A percentile compares a stretch with the other conserved stretches of the same genome.
phyloP scores from a whole-genome alignment of 768 basidiomycete genomes.

The Cytidiella melzeri region DNA sequence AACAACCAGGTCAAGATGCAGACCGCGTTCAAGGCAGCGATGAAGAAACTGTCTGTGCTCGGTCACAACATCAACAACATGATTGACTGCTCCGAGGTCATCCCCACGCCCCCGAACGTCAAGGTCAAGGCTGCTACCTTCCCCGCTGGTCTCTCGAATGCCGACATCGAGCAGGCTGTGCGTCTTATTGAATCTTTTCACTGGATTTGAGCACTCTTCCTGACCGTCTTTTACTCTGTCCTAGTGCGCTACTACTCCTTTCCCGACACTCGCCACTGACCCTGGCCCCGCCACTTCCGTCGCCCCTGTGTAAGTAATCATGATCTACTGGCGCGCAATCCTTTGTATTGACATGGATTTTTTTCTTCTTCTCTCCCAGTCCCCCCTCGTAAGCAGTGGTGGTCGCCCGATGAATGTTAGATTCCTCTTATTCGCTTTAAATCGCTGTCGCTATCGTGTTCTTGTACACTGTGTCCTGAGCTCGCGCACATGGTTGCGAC shows the following conservation, averaged over 20 bases:
- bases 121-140: slow-evolving; percentile 23
- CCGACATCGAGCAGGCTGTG: slow-evolving; percentile 18
- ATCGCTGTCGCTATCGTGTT: too few species aligned
- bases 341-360: neutral
- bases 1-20: slow-evolving; percentile 23
- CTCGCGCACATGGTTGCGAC: neutral
- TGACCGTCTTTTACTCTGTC: neutral
- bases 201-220: neutral
- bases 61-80: slow-evolving; percentile 27
- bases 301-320: slow-evolving; percentile 23
- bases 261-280: slow-evolving; percentile 29
- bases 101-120: slow-evolving; percentile 30
- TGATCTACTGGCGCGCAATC: neutral
- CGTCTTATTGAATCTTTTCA: neutral
- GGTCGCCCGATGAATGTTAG: neutral
- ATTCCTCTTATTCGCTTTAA: neutral
- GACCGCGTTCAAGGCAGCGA: slow-evolving; percentile 21
- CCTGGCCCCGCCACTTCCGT: slow-evolving; percentile 27
- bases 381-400: slow-evolving; percentile 9
- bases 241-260: slow-evolving; percentile 29
- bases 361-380: slow-evolving; percentile 3
- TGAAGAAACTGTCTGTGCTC: slow-evolving; percentile 26
- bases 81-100: slow-evolving; percentile 41
- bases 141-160: slow-evolving; percentile 26
- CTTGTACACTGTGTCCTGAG: neutral